These are phyloP conservation scores for Trichoderma oligosporum DNA, from an alignment of 2,329 filamentous ascomycete genomes.

Conservation along the genomic window DNA sequence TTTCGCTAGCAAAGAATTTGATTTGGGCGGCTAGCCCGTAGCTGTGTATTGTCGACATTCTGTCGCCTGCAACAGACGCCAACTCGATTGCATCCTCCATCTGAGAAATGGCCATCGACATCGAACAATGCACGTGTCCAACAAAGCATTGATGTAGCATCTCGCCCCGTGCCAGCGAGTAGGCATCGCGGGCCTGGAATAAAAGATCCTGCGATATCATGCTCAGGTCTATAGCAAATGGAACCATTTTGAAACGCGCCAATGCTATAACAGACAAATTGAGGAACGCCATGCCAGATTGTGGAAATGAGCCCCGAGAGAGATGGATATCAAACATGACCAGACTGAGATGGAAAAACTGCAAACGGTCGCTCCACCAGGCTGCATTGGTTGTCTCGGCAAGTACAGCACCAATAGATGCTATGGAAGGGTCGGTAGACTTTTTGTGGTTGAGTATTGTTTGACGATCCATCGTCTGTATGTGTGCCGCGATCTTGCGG, in stretches of 20 bases:
- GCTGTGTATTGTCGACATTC: slow-evolving; percentile 67
- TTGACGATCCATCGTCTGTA: slow-evolving; percentile 54
- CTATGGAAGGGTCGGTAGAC: slow-evolving; percentile 50
- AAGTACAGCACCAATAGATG: slow-evolving; percentile 65
- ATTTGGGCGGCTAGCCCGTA: slow-evolving; percentile 64
- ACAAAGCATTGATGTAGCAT: slow-evolving; percentile 68
- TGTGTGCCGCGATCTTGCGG: slow-evolving; percentile 54
- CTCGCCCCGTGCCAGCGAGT: slow-evolving; percentile 63
- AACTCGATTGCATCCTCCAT: slow-evolving; percentile 65
- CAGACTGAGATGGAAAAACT: slow-evolving; percentile 69
- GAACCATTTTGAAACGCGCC: slow-evolving; percentile 66
- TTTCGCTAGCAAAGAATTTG: slow-evolving; percentile 66
- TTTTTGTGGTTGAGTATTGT: slow-evolving; percentile 43
- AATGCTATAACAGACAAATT: slow-evolving; percentile 65
- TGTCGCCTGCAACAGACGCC: slow-evolving; percentile 63
- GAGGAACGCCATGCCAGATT: slow-evolving; percentile 65
- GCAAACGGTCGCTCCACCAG: slow-evolving; percentile 68
- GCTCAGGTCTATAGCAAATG: slow-evolving; percentile 63
- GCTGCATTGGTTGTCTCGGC: slow-evolving; percentile 66
- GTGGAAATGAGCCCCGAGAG: slow-evolving; percentile 60
- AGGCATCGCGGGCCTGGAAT: slow-evolving; percentile 58
- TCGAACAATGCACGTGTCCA: slow-evolving; percentile 64
- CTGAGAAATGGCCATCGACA: slow-evolving; percentile 54
- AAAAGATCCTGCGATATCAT: slow-evolving; percentile 61
- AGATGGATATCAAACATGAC: slow-evolving; percentile 65